phyloP scores from a whole-genome alignment of 352 stramenopile genomes.

The Phytopythium cucurbitacearum region DNA sequence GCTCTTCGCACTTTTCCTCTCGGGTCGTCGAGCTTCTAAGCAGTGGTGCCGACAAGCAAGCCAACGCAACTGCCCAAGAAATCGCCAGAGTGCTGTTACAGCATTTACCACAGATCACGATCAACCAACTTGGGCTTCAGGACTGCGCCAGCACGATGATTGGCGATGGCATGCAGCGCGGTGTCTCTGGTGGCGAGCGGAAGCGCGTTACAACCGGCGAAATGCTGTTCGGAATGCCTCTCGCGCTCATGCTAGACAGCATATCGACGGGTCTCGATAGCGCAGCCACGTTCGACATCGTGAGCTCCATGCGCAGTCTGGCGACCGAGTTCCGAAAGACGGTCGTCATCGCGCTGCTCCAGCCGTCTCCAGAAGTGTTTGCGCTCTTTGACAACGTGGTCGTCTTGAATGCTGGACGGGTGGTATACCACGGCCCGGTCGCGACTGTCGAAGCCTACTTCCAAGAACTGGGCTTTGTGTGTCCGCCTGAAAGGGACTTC shows the following conservation, averaged over 20 bases:
- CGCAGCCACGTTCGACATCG: slow-evolving; percentile 52
- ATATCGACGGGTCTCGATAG: slow-evolving; percentile 58
- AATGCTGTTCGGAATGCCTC: slow-evolving; percentile 76
- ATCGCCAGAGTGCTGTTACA: slow-evolving; percentile 19
- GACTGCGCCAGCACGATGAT: slow-evolving; percentile 44
- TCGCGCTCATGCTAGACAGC: slow-evolving; percentile 69
- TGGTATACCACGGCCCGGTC: slow-evolving; percentile 71
- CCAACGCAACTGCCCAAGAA: slow-evolving; percentile 21
- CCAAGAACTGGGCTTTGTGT: slow-evolving; percentile 32
- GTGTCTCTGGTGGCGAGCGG: slow-evolving; percentile 83
- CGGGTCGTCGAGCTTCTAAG: slow-evolving; percentile 39
- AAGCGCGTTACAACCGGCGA: slow-evolving; percentile 88
- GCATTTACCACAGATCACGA: slow-evolving; percentile 24
- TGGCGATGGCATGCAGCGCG: slow-evolving; percentile 40
- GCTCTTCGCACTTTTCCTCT: slow-evolving; percentile 24
- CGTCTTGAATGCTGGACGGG: slow-evolving; percentile 52
- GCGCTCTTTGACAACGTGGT: slow-evolving; percentile 53
- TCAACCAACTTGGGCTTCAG: slow-evolving; percentile 32
- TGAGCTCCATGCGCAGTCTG: slow-evolving; percentile 24
- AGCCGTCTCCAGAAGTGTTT: slow-evolving; percentile 64
- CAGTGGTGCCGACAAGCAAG: background rate
- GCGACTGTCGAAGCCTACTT: slow-evolving; percentile 30
- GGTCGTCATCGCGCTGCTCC: slow-evolving; percentile 76
- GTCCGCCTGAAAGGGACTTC: slow-evolving; percentile 30
- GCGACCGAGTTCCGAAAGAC: slow-evolving; percentile 33